Conservation (phyloP, 2,329 filamentous ascomycete species). For the Hypoxylon sp. region DNA sequence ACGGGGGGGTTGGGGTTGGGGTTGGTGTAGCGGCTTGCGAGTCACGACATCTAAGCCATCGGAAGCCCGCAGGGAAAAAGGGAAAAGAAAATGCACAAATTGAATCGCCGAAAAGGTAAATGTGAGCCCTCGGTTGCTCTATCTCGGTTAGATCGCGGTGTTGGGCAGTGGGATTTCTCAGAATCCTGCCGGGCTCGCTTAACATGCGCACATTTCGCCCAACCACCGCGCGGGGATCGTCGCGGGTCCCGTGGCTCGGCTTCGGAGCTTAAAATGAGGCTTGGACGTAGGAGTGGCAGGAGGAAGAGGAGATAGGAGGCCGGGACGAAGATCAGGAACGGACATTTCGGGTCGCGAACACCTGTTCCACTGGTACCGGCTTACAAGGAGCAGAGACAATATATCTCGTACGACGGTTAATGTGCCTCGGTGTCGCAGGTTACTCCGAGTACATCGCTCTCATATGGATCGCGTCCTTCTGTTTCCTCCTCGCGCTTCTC, state of each 20-base stretch:
- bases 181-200: no score
- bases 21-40: not conserved
- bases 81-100: constrained; percentile 1
- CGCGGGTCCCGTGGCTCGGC: no score
- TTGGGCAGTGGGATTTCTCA: no score
- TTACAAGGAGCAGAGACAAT: not conserved
- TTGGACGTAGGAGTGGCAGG: no score
- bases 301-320: no score
- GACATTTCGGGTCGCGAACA: not conserved
- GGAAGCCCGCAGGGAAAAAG: constrained; percentile 26
- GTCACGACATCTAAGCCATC: constrained; percentile 17
- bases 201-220: no score
- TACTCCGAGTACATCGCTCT: not conserved
- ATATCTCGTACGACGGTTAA: not conserved
- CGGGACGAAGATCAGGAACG: no score
- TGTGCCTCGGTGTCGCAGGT: not conserved
- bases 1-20: not conserved
- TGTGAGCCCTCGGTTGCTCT: constrained; percentile 18
- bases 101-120: constrained; percentile 10
- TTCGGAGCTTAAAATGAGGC: no score
- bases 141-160: constrained; percentile 8
- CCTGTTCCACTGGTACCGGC: no score
- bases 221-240: no score
- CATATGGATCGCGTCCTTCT: not conserved
- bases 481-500: not conserved